Evolutionary conservation across 345 rosid genomes (phyloP).

Genomic region (Gossypium rotundifolium): DNA sequence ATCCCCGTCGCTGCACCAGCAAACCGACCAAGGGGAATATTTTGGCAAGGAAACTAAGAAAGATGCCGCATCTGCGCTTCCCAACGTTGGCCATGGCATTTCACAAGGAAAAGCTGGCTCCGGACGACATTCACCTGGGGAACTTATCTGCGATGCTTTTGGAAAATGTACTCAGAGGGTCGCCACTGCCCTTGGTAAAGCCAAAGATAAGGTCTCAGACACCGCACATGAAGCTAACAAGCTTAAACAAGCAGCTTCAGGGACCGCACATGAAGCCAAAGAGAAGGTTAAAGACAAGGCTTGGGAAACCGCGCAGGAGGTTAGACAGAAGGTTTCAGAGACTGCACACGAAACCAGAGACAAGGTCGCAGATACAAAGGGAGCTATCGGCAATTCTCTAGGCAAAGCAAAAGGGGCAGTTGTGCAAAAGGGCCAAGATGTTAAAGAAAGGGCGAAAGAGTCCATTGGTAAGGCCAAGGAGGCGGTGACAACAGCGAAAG

Average conservation of each 20-base stretch:
- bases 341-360: constrained; percentile 7
- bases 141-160: constrained; percentile 51
- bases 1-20: constrained; percentile 12
- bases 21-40: neutral
- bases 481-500: neutral
- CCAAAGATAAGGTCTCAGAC: constrained; percentile 29
- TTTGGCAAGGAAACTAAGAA: constrained; percentile 23
- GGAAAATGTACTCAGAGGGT: constrained; percentile 55
- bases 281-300: neutral
- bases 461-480: constrained; percentile 12
- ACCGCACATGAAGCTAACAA: constrained; percentile 17
- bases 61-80: constrained; percentile 26
- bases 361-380: neutral
- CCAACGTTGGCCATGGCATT: constrained; percentile 29
- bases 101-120: constrained; percentile 10
- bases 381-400: constrained; percentile 13
- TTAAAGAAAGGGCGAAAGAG: constrained; percentile 16
- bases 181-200: constrained; percentile 34
- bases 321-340: constrained; percentile 1
- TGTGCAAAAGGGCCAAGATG: constrained; percentile 15
- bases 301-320: neutral
- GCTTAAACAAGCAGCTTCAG: constrained; percentile 17
- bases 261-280: neutral
- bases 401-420: constrained; percentile 10
- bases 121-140: constrained; percentile 22